Base-by-base conservation (phyloP, 805 yeast genomes). In the Saccharomycopsis fodiens region DNA sequence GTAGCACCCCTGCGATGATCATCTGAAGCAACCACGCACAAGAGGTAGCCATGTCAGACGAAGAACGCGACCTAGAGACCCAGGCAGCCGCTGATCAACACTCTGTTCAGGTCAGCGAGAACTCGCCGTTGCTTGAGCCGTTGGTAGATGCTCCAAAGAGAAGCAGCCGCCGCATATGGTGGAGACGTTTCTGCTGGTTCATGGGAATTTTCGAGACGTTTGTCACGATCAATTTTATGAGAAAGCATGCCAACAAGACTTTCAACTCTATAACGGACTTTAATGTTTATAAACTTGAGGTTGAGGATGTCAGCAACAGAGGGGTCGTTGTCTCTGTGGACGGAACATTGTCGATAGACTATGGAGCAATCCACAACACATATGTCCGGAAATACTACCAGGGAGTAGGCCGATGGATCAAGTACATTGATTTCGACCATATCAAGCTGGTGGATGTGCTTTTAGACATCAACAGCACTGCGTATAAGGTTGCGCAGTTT, bases 211-310 rank as follows among this genome's bases (percentile, higher is more conserved):
- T 34, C n/a, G 36, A 15, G 36, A 34, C 20, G 6, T 12, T 34
- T 15, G 20, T 34, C 17, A 17, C 20, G 7, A 34, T 34, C 36
- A 34, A 17, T 15, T 25, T 25, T 10, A 7, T 25, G 29, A 25
- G 10, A 10, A 25, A 25, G 10, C 29, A 15, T 32, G 20, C 36
- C 20, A 32, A 32, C 12, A 32, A 10, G 19, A 32, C 36, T 6
- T 43, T 43, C 17, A 34, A 19, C 25, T 20, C 32, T 13, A 43
- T 47, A 3, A n/a, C 32, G 12, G 44, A 40, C 15, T 39, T 47
- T 22, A 6, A 43, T 13, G 17, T 43, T 17, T 15, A 36, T n/a
- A 8, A 23, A 4, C 4, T 43, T 13, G 31, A 35, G 22, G n/a
- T 47, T 15, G 35, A 15, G 2, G 44, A 43, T 27, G 21, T 47